A percentile compares a stretch with the other conserved stretches of the same genome.
Evolutionary conservation across 257 asterid genomes (phyloP).

Genomic region (Leonotis leonurus): DNA sequence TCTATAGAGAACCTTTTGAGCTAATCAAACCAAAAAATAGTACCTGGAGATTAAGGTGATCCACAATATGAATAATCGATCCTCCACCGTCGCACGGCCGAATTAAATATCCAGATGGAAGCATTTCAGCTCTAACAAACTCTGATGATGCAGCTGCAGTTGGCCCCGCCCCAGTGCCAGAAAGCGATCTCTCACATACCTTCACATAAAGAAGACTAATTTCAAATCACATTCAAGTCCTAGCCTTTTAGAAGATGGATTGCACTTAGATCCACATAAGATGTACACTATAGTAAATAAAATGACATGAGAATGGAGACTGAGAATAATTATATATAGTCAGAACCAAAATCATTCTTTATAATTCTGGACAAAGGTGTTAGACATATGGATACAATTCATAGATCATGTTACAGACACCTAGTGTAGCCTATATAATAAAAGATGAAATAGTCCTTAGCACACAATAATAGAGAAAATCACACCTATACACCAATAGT

Average conservation of each 20-base stretch:
- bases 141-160: constrained; percentile 59
- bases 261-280: not conserved
- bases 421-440: not conserved
- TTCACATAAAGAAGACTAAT: constrained; percentile 14
- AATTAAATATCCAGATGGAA: constrained; percentile 82
- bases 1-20: not conserved
- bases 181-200: constrained; percentile 86
- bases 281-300: not conserved
- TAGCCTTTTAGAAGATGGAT: not conserved
- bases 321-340: not conserved
- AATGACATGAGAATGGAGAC: not conserved
- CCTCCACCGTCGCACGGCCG: constrained; percentile 93
- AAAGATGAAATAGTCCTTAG: not conserved
- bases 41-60: constrained; percentile 76
- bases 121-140: constrained; percentile 79
- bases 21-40: not conserved
- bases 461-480: not conserved
- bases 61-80: constrained; percentile 79
- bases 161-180: constrained; percentile 86
- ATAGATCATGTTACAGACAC: not conserved
- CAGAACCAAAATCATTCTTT: not conserved
- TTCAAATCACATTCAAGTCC: constrained; percentile 1
- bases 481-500: not conserved
- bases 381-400: not conserved
- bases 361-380: not conserved